phyloP scores from a whole-genome alignment of 805 yeast species.

The Torulaspora quercuum region DNA sequence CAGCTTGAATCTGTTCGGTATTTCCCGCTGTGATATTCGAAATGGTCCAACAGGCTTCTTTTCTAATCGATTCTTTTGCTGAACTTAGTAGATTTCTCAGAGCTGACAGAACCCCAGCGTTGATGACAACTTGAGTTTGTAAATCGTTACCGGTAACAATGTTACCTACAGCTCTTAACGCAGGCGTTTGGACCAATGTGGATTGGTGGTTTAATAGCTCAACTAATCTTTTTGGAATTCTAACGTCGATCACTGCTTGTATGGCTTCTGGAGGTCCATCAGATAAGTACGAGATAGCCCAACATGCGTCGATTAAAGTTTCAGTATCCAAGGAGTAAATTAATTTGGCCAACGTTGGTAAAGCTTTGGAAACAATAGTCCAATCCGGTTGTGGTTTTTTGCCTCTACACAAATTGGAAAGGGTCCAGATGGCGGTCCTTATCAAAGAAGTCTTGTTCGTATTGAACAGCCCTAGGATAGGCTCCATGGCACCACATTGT shows the following conservation, averaged over 20 bases:
- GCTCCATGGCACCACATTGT: conserved; percentile 81
- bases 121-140: conserved; percentile 93
- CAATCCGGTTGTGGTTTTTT: conserved; percentile 96
- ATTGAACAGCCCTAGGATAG: conserved; percentile 74
- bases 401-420: conserved; percentile 94
- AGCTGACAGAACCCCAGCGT: conserved; percentile 87
- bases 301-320: conserved; percentile 94
- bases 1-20: conserved; percentile 92
- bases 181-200: conserved; percentile 91
- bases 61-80: conserved; percentile 86
- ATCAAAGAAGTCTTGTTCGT: conserved; percentile 83
- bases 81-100: conserved; percentile 75
- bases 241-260: conserved; percentile 94
- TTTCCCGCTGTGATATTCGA: conserved; percentile 98
- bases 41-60: conserved; percentile 98
- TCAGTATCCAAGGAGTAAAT: conserved; percentile 89
- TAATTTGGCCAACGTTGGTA: conserved; percentile 88
- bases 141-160: conserved; percentile 95
- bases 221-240: conserved; percentile 91
- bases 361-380: conserved; percentile 77
- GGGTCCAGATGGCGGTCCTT: conserved; percentile 97
- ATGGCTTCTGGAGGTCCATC: conserved; percentile 93
- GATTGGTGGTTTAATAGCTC: conserved; percentile 83
- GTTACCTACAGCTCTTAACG: conserved; percentile 94
- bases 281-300: conserved; percentile 94